These are phyloP conservation scores for Garcileccinum viscosum DNA, from an alignment of 1,284 basidiomycete species.

Conservation along the genomic window DNA sequence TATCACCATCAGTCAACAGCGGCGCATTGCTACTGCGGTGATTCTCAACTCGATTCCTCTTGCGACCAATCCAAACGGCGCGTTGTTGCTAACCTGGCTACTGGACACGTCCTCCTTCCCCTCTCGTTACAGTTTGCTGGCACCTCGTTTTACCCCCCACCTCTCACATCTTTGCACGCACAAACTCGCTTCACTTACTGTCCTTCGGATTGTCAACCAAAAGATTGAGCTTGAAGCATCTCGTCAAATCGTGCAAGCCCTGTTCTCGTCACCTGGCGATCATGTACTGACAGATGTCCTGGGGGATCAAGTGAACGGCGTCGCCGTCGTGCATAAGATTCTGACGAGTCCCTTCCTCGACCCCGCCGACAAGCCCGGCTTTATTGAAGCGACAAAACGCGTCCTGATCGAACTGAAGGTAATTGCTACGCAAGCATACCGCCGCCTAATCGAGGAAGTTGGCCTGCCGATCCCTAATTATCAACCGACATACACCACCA, in stretches of 20 bases:
- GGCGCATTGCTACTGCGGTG: conserved; percentile 92
- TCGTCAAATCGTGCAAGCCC: conserved; percentile 78
- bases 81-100: conserved; percentile 94
- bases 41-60: conserved; percentile 98
- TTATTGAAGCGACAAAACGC: conserved; percentile 86
- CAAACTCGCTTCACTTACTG: conserved; percentile 94
- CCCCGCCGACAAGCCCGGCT: conserved; percentile 67
- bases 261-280: conserved; percentile 86
- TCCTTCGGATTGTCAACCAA: conserved; percentile 92
- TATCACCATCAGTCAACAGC: conserved; percentile 87
- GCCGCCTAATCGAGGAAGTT: conserved; percentile 91
- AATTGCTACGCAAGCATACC: conserved; percentile 90
- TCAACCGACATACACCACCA: conserved; percentile 76
- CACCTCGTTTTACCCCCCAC: conserved; percentile 95
- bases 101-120: conserved; percentile 93
- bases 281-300: conserved; percentile 93
- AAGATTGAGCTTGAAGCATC: conserved; percentile 88
- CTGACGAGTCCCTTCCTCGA: conserved; percentile 86
- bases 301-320: conserved; percentile 94
- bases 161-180: conserved; percentile 97
- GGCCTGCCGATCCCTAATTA: conserved; percentile 88
- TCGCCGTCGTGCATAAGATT: conserved; percentile 93
- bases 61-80: conserved; percentile 97
- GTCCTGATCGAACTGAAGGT: conserved; percentile 89
- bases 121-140: conserved; percentile 90